Evolutionary conservation across 2,329 filamentous ascomycete genomes (phyloP).

Genomic region (Lecanicillium sp.): DNA sequence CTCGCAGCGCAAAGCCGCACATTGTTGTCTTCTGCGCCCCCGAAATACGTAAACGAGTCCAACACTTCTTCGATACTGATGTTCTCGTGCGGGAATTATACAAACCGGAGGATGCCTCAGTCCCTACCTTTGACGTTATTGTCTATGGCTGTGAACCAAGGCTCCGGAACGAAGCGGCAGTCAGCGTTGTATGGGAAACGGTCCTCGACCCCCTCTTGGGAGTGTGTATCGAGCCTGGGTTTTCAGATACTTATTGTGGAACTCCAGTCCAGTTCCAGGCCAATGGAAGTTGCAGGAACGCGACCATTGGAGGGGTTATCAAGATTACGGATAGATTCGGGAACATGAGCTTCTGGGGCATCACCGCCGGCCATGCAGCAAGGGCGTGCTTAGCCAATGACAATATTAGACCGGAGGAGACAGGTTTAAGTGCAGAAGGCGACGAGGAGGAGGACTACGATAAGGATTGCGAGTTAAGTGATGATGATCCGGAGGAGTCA

Average conservation of each 20-base stretch:
- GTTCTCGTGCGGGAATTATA: background rate
- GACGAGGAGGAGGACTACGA: too few species aligned
- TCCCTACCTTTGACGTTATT: slow-evolving; percentile 1
- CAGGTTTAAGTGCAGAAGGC: too few species aligned
- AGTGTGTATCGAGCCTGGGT: too few species aligned
- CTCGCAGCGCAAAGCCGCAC: slow-evolving; percentile 1
- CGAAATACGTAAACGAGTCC: slow-evolving; percentile 3
- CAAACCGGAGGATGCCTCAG: background rate
- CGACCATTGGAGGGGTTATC: slow-evolving; percentile 4
- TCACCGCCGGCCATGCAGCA: slow-evolving; percentile 1
- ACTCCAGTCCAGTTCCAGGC: slow-evolving; percentile 1
- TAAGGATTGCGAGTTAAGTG: too few species aligned
- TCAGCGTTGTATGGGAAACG: too few species aligned
- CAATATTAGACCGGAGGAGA: too few species aligned
- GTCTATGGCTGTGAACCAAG: slow-evolving; percentile 1
- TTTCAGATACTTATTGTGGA: background rate
- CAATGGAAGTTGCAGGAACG: slow-evolving; percentile 1
- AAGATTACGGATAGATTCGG: background rate
- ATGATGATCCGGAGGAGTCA: too few species aligned
- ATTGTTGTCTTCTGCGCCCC: slow-evolving; percentile 5
- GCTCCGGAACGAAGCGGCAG: background rate
- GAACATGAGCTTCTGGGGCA: background rate
- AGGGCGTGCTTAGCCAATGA: background rate
- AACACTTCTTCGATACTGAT: slow-evolving; percentile 3
- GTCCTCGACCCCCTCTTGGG: too few species aligned